phyloP scores from a whole-genome alignment of 768 basidiomycete genomes.

The Termitomyces sp. region DNA sequence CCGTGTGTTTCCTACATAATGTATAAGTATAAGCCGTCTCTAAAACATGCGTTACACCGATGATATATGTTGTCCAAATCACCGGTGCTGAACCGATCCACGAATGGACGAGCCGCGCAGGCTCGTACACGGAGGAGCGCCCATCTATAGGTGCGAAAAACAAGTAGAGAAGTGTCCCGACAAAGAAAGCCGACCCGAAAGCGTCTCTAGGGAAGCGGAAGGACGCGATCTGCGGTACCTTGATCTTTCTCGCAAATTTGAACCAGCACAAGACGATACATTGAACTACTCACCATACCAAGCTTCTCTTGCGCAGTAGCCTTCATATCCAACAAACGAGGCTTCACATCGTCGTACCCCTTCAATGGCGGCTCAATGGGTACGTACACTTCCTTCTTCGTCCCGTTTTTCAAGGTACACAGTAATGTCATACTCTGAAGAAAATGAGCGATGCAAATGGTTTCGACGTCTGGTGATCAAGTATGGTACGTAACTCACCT shows the following conservation, averaged over 20 bases:
- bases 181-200: conserved; percentile 18
- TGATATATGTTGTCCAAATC: conserved; percentile 25
- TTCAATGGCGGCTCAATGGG: conserved; percentile 64
- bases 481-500: conserved; percentile 31
- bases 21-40: conserved; percentile 43
- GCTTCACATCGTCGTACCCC: conserved; percentile 80
- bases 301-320: conserved; percentile 72
- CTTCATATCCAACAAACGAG: conserved; percentile 75
- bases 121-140: conserved; percentile 21
- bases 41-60: conserved; percentile 31
- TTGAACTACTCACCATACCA: conserved; percentile 54
- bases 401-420: conserved; percentile 49
- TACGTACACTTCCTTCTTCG: conserved; percentile 45
- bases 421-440: conserved; percentile 58
- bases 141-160: conserved; percentile 18
- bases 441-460: not conserved
- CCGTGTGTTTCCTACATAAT: conserved; percentile 47
- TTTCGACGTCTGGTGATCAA: not conserved
- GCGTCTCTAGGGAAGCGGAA: conserved; percentile 40
- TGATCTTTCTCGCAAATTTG: conserved; percentile 35
- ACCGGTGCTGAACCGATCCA: conserved; percentile 24
- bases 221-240: conserved; percentile 52
- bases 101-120: conserved; percentile 26
- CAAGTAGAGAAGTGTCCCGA: conserved; percentile 27
- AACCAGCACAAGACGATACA: too few species aligned